These are phyloP conservation scores for Periconia sp. DNA, from an alignment of 2,329 filamentous ascomycete genomes.

Conservation along the genomic window DNA sequence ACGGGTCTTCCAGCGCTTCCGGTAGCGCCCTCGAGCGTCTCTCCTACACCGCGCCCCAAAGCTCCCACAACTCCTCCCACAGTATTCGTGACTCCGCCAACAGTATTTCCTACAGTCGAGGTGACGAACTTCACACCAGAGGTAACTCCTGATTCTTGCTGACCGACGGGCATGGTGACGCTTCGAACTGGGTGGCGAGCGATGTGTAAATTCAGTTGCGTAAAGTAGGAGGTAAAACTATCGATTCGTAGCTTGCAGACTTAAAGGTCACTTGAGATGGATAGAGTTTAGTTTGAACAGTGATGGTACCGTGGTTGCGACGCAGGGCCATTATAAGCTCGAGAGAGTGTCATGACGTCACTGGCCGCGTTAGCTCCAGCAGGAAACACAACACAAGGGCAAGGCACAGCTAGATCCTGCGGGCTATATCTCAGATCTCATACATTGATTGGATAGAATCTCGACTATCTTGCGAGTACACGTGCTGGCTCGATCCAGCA, in stretches of 20 bases:
- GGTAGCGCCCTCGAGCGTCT: constrained; percentile 54
- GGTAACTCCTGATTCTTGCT: constrained; percentile 53
- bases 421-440: too few species aligned
- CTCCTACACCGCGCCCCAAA: constrained; percentile 51
- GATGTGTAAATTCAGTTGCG: neutral
- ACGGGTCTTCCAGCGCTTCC: constrained; percentile 51
- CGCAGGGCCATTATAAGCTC: constrained; percentile 4
- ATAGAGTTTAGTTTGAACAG: constrained; percentile 1
- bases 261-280: neutral
- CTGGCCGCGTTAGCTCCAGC: neutral
- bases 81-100: constrained; percentile 60
- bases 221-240: neutral
- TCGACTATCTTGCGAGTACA: too few species aligned
- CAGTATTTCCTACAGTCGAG: constrained; percentile 61
- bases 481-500: too few species aligned
- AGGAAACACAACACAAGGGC: neutral
- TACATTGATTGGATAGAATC: too few species aligned
- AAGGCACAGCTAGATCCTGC: neutral
- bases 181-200: neutral
- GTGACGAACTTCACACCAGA: constrained; percentile 62
- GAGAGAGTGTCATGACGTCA: constrained; percentile 9
- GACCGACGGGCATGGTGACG: constrained; percentile 41
- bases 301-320: constrained; percentile 1
- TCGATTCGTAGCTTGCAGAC: neutral
- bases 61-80: constrained; percentile 60